Evolutionary conservation across 805 yeast species (phyloP).

Genomic region (Saccharomycopsis fodiens): DNA sequence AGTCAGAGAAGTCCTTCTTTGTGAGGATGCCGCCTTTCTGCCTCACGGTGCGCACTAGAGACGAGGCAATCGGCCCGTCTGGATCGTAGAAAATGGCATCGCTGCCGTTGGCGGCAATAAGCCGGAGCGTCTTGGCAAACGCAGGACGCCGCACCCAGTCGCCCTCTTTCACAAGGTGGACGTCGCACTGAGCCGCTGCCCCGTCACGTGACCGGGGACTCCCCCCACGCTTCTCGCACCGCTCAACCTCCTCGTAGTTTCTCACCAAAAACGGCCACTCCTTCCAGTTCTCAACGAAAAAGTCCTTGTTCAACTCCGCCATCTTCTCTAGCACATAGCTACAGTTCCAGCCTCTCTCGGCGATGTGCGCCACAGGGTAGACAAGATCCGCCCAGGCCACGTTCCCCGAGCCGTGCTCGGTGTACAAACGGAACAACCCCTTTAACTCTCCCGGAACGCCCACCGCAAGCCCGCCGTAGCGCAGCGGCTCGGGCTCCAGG

Average conservation of each 20-base stretch:
- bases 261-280: conserved; percentile 54
- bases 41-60: conserved; percentile 43
- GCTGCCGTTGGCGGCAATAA: conserved; percentile 71
- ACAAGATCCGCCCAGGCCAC: conserved; percentile 67
- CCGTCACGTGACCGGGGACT: not conserved
- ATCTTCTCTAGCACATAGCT: conserved; percentile 33
- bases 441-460: conserved; percentile 89
- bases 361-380: conserved; percentile 64
- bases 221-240: conserved; percentile 5
- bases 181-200: conserved; percentile 3
- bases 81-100: conserved; percentile 79
- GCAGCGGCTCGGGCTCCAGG: conserved; percentile 34
- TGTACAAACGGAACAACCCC: conserved; percentile 62
- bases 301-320: conserved; percentile 29
- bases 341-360: conserved; percentile 57
- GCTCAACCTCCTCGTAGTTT: conserved; percentile 22
- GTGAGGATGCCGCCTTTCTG: conserved; percentile 61
- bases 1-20: conserved; percentile 57
- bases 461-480: conserved; percentile 79
- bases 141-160: conserved; percentile 51
- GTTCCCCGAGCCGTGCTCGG: conserved; percentile 61
- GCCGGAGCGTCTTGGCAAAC: conserved; percentile 58
- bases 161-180: conserved; percentile 41
- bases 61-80: conserved; percentile 59
- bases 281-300: conserved; percentile 27